Percentiles rank a stretch among this genome's conserved stretches.
Conservation (phyloP, 2,329 filamentous ascomycete species). For the Ophiobolus disseminans region DNA sequence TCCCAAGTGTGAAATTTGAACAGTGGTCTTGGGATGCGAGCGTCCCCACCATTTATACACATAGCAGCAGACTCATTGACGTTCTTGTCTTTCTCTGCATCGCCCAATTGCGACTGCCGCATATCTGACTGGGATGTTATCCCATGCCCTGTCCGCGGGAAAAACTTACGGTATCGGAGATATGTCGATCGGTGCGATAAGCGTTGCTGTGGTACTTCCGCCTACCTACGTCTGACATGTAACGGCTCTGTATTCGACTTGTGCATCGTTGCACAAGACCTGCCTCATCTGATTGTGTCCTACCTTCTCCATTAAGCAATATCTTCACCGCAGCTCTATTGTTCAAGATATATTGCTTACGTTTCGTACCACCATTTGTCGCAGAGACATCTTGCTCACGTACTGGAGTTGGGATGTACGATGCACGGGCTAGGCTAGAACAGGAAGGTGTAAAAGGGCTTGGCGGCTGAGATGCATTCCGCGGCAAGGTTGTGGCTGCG, state of each 20-base stretch:
- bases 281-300: background rate
- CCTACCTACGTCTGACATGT: background rate
- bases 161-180: conserved; percentile 10
- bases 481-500: conserved; percentile 19
- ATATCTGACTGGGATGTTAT: conserved; percentile 7
- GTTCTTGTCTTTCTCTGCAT: conserved; percentile 1
- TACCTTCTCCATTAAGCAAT: too few relatives aligned
- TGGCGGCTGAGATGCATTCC: conserved; percentile 8
- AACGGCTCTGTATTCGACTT: background rate
- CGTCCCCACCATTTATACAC: too few relatives aligned
- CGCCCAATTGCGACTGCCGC: conserved; percentile 15
- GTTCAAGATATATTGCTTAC: background rate
- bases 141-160: conserved; percentile 14
- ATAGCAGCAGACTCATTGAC: conserved; percentile 20
- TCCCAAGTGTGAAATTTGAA: background rate
- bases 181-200: conserved; percentile 28
- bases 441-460: conserved; percentile 27
- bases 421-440: conserved; percentile 12
- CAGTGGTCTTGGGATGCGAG: background rate
- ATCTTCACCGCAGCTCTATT: background rate
- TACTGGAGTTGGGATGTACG: conserved; percentile 5
- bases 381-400: background rate
- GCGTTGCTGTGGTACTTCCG: background rate
- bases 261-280: background rate
- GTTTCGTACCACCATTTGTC: background rate